Conservation (phyloP, 2,329 filamentous ascomycete species). For the Rutstroemia sydowiana region DNA sequence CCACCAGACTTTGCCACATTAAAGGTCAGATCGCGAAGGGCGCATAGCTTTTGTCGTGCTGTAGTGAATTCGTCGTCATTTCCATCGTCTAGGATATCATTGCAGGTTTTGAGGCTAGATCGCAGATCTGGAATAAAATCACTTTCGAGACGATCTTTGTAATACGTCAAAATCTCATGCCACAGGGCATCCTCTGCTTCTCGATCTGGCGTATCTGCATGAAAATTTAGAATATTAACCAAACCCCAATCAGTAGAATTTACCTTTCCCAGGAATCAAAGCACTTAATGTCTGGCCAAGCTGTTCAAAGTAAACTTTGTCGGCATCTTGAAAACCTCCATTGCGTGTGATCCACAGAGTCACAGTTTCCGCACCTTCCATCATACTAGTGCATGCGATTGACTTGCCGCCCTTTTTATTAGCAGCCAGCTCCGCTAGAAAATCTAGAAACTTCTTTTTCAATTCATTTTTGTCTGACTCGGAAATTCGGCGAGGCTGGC, state of each 20-base stretch:
- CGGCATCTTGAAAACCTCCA: background rate
- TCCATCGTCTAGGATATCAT: background rate
- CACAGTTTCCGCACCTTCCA: slow-evolving; percentile 1
- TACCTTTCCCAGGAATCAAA: background rate
- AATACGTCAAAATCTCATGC: background rate
- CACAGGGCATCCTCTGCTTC: background rate
- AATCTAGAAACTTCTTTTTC: slow-evolving; percentile 6
- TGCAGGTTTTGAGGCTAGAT: background rate
- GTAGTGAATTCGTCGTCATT: background rate
- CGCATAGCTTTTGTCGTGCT: background rate
- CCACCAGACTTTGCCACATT: background rate
- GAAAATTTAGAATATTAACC: background rate
- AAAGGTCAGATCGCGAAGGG: background rate
- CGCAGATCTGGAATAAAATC: background rate
- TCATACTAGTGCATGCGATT: slow-evolving; percentile 8
- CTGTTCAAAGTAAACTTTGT: background rate
- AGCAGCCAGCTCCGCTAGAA: slow-evolving; percentile 5
- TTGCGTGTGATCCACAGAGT: slow-evolving; percentile 6
- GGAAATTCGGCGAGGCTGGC: background rate
- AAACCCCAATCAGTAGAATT: background rate
- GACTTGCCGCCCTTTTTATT: background rate
- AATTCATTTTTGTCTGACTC: background rate
- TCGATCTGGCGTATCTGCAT: background rate
- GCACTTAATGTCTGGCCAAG: background rate
- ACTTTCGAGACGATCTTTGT: too few species aligned